phyloP scores from a whole-genome alignment of 176 grass and related monocot species.

The Aechmea fasciata region DNA sequence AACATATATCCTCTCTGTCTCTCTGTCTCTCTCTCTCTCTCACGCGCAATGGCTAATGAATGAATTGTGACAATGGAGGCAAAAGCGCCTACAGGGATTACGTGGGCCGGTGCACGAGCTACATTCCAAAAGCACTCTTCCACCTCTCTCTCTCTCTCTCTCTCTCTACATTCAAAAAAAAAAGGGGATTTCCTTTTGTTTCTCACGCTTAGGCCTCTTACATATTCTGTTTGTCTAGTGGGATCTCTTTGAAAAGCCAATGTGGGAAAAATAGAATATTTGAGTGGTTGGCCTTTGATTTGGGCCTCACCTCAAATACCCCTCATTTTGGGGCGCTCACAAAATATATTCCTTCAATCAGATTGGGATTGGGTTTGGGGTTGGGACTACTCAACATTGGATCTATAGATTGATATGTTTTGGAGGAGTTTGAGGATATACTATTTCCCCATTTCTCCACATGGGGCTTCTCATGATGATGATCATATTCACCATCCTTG shows the following conservation, averaged over 20 bases:
- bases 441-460: neutral
- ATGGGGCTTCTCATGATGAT: neutral
- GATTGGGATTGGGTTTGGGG: neutral
- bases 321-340: neutral
- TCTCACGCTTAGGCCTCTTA: too few relatives aligned
- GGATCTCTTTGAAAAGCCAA: slow-evolving; percentile 1
- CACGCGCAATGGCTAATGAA: neutral
- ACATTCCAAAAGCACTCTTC: neutral
- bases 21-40: neutral
- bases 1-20: neutral
- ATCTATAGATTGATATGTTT: too few relatives aligned
- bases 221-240: neutral
- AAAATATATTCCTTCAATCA: slow-evolving; percentile 7
- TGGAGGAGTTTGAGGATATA: neutral
- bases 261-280: neutral
- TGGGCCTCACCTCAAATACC: neutral
- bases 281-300: neutral
- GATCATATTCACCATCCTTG: neutral
- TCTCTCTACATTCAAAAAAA: neutral
- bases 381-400: too few relatives aligned
- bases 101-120: slow-evolving; percentile 20
- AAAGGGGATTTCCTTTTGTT: neutral
- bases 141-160: neutral
- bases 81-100: neutral
- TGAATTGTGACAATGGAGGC: neutral